Evolutionary conservation across 1,284 basidiomycete genomes (phyloP).

Genomic region (Puccinia triticina): DNA sequence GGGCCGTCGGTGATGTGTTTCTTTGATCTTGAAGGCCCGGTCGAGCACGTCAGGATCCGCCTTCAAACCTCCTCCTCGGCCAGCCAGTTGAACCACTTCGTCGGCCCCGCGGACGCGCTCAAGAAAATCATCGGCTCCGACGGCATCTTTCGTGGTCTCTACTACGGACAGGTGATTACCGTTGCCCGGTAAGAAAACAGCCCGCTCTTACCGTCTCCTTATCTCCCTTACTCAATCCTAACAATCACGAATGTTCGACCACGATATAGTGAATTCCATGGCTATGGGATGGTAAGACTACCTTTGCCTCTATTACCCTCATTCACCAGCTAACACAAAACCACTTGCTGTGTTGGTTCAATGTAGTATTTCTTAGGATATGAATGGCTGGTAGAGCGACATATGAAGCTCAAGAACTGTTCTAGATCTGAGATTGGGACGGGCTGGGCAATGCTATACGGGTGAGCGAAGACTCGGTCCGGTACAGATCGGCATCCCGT

Average conservation of each 20-base stretch:
- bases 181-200: slow-evolving; percentile 20
- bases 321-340: not conserved
- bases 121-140: slow-evolving; percentile 38
- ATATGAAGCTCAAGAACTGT: slow-evolving; percentile 36
- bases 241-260: not conserved
- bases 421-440: slow-evolving; percentile 74
- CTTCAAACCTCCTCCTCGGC: slow-evolving; percentile 58
- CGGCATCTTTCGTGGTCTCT: slow-evolving; percentile 36
- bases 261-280: slow-evolving; percentile 45
- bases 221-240: not conserved
- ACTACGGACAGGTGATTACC: slow-evolving; percentile 32
- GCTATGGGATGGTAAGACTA: slow-evolving; percentile 46
- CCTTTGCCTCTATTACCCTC: not conserved
- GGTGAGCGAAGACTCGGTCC: slow-evolving; percentile 64
- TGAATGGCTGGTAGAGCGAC: slow-evolving; percentile 79
- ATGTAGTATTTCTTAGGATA: slow-evolving; percentile 86
- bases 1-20: not conserved
- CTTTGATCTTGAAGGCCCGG: slow-evolving; percentile 68
- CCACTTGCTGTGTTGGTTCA: not conserved
- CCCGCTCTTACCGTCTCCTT: not conserved
- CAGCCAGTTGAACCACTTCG: not conserved
- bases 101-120: slow-evolving; percentile 29
- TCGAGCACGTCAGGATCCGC: slow-evolving; percentile 97
- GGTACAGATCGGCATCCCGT: not conserved
- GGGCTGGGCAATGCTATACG: slow-evolving; percentile 76